A percentile compares a stretch with the other conserved stretches of the same genome.
These are phyloP conservation scores for Taiozyma sp. DNA, from an alignment of 1,139 yeast species.

Conservation along the genomic window DNA sequence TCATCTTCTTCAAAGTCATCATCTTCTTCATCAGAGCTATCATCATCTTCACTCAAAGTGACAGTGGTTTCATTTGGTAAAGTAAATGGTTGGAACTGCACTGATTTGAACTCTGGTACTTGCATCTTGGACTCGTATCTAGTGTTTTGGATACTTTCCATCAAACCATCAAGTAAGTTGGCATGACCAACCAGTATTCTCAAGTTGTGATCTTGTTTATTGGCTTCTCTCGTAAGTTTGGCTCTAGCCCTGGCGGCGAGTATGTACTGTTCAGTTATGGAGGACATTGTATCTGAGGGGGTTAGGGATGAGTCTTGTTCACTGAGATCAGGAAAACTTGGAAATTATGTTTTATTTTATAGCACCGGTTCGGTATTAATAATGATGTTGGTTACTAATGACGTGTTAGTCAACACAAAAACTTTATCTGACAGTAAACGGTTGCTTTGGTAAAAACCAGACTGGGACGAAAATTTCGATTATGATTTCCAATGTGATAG, in stretches of 20 bases:
- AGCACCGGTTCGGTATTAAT: background rate
- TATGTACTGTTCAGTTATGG: slow-evolving; percentile 38
- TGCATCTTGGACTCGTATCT: slow-evolving; percentile 7
- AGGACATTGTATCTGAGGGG: slow-evolving; percentile 4
- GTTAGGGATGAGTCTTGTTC: too few species aligned
- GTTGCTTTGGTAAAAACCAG: background rate
- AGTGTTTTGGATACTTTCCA: slow-evolving; percentile 36
- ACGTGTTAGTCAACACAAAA: background rate
- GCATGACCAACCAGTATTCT: slow-evolving; percentile 70
- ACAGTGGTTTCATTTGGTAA: slow-evolving; percentile 11
- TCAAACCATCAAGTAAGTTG: slow-evolving; percentile 62
- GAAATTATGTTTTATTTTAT: background rate
- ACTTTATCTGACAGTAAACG: background rate
- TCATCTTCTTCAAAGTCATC: slow-evolving; percentile 6
- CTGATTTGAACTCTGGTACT: slow-evolving; percentile 1
- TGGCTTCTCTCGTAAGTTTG: slow-evolving; percentile 63
- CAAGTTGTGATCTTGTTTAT: slow-evolving; percentile 52
- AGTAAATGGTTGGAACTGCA: slow-evolving; percentile 3
- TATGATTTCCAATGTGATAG: background rate
- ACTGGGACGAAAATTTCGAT: background rate
- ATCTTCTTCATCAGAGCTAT: slow-evolving; percentile 17
- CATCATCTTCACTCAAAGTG: slow-evolving; percentile 21
- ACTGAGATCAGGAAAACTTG: background rate
- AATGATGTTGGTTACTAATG: background rate
- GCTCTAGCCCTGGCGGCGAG: slow-evolving; percentile 66